phyloP scores from a whole-genome alignment of 176 grass and related monocot genomes.

The Lolium rigidum region DNA sequence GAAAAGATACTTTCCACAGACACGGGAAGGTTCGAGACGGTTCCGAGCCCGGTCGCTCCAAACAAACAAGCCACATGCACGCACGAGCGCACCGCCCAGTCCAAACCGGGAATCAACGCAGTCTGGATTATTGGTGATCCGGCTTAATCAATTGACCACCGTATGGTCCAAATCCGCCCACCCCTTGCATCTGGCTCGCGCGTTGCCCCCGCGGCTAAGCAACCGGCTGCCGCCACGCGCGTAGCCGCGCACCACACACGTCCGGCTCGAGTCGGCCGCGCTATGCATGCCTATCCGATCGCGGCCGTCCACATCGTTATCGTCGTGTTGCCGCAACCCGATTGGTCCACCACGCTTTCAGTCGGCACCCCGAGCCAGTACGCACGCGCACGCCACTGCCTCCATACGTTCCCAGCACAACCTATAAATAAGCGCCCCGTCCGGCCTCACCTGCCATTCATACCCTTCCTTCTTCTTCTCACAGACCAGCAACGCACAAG shows the following conservation, averaged over 20 bases:
- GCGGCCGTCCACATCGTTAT: neutral
- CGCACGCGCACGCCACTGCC: neutral
- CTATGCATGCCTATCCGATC: neutral
- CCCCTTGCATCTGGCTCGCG: neutral
- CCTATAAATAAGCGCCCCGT: neutral
- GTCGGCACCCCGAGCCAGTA: too few relatives aligned
- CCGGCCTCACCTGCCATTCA: neutral
- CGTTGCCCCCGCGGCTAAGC: neutral
- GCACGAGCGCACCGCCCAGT: too few relatives aligned
- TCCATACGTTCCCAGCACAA: neutral
- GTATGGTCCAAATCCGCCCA: too few relatives aligned
- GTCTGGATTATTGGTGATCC: too few relatives aligned
- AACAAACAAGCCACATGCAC: too few relatives aligned
- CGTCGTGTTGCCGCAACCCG: neutral
- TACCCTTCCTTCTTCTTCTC: neutral
- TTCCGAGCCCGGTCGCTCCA: too few relatives aligned
- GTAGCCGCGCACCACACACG: neutral
- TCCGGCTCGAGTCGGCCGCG: neutral
- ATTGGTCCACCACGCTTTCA: neutral
- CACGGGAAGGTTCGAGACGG: too few relatives aligned
- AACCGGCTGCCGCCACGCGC: neutral
- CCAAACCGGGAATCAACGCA: too few relatives aligned
- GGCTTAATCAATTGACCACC: too few relatives aligned
- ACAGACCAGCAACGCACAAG: neutral
- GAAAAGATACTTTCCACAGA: too few relatives aligned